Percentiles rank a stretch among this genome's conserved stretches.
These are phyloP conservation scores for Starmerella ratchasimensis DNA, from an alignment of 805 yeast genomes.

Conservation along the genomic window DNA sequence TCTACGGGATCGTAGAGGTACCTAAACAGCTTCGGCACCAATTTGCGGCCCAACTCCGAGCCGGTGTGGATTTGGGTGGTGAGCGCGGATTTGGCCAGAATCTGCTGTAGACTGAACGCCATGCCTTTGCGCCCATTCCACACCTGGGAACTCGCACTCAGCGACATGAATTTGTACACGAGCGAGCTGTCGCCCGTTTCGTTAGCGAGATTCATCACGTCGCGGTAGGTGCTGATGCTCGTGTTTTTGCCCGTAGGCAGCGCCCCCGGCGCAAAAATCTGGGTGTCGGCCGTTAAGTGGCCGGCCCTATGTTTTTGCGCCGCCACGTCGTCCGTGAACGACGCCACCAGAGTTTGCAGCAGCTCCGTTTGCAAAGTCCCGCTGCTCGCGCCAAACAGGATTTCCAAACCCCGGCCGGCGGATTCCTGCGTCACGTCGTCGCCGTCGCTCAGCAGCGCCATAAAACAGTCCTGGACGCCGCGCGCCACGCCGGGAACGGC, in stretches of 20 bases:
- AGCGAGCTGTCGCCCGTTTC: constrained; percentile 93
- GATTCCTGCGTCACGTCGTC: constrained; percentile 87
- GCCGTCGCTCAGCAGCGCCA: constrained; percentile 62
- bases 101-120: constrained; percentile 83
- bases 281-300: constrained; percentile 60
- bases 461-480: constrained; percentile 53
- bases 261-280: constrained; percentile 71
- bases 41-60: constrained; percentile 37
- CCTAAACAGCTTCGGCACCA: constrained; percentile 72
- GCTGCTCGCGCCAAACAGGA: constrained; percentile 69
- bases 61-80: constrained; percentile 41
- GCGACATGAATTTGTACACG: constrained; percentile 85
- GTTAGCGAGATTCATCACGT: constrained; percentile 71
- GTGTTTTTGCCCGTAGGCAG: constrained; percentile 43
- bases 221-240: constrained; percentile 74
- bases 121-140: constrained; percentile 92
- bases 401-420: constrained; percentile 75
- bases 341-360: constrained; percentile 54
- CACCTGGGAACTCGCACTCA: constrained; percentile 71
- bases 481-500: constrained; percentile 32
- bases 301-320: constrained; percentile 41
- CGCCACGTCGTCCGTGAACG: constrained; percentile 60
- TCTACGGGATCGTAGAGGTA: constrained; percentile 75
- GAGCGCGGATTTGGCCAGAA: constrained; percentile 64
- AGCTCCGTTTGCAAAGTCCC: constrained; percentile 45